Evolutionary conservation across 2,329 filamentous ascomycete species (phyloP), one percentile per base, ranked within the genome.

Genomic region (Pseudogymnoascus sp.): DNA sequence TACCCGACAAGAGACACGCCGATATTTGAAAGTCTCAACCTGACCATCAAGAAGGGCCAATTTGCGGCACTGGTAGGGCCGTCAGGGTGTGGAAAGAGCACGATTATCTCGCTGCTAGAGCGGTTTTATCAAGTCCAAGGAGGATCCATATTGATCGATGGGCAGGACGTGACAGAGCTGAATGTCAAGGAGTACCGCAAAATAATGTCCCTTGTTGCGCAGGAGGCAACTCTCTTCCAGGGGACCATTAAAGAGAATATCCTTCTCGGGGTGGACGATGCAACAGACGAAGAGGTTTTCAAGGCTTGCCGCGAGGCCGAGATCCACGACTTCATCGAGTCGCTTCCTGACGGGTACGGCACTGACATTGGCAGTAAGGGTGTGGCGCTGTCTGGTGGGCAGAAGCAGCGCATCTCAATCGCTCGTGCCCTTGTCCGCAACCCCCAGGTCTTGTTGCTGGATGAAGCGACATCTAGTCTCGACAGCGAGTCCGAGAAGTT

Each of bases 171-270:
- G 47, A 73, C 77, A 1, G 71, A 78, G 1, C 72, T 91, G 61
- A 82, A 87, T 63, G 78, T 88, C 0, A 79, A 79, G 65, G 75
- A 80, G 16, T 91, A 91, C 71, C 83, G 89, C 42, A 79, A 80
- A 63, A 75, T 83, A 37, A 78, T 92, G 11, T 87, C 87, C 1
- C 80, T 92, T 0, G 89, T 92, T 0, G 84, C 87, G 3, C 89
- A 92, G 73, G 89, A 92, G 71, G 82, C 89, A 7, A 86, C 85
- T 0, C 79, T 92, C 0, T 91, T 89, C 70, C 84, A 86, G 72
- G 80, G 82, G 11, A 84, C 84, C 0, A 80, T 91, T 18, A 80
- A 83, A 16, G 88, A 92, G 65, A 91, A 91, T 68, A 83, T 91
- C 61, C 73, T 87, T 1, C 78, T 90, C 0, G 88, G 87, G 16